A percentile compares a stretch with the other conserved stretches of the same genome.
These are phyloP conservation scores for Coemansia sp. DNA, from an alignment of 192 early-diverging fungal genomes.

Conservation along the genomic window DNA sequence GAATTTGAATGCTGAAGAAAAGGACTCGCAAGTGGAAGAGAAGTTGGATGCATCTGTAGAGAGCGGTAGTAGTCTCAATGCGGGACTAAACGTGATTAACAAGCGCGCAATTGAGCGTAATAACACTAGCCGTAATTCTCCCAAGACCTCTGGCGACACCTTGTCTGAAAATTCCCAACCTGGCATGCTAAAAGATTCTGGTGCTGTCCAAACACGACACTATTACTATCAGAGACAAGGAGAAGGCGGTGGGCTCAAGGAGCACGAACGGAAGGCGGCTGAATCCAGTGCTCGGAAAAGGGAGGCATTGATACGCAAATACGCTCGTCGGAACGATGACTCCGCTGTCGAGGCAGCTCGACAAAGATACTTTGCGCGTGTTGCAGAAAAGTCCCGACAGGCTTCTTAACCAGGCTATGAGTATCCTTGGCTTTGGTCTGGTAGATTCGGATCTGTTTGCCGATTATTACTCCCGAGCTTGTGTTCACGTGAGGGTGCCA, in stretches of 20 bases:
- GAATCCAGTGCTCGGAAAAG: conserved; percentile 11
- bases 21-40: not conserved
- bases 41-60: not conserved
- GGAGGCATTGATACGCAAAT: conserved; percentile 21
- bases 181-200: too few relatives aligned
- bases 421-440: not conserved
- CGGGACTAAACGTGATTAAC: conserved; percentile 9
- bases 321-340: conserved; percentile 40
- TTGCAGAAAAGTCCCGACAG: not conserved
- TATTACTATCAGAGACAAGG: not conserved
- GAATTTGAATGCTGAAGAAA: not conserved
- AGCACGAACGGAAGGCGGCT: conserved; percentile 11
- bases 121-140: not conserved
- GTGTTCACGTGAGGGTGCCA: not conserved
- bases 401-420: not conserved
- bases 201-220: not conserved
- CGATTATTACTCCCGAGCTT: not conserved
- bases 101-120: not conserved
- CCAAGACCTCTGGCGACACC: not conserved
- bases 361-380: conserved; percentile 27
- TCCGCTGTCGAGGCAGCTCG: conserved; percentile 34
- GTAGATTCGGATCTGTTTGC: not conserved
- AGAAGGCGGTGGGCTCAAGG: not conserved
- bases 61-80: conserved; percentile 1
- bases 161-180: too few relatives aligned